Evolutionary conservation across 2,329 filamentous ascomycete species (phyloP), one percentile per base, ranked within the genome.

Genomic region (Celoporthe dispersa): DNA sequence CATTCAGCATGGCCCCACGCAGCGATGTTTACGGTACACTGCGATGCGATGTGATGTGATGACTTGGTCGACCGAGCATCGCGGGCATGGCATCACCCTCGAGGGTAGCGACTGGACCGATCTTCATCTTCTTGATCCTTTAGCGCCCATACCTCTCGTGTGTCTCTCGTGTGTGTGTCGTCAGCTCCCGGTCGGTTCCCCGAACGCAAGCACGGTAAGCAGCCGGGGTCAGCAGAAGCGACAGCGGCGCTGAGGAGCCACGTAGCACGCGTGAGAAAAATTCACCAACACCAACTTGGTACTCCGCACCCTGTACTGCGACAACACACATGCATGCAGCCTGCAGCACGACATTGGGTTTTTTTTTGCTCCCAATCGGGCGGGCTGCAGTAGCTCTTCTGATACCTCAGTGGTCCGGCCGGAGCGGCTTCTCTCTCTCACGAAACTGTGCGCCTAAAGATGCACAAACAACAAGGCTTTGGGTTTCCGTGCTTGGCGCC

Each of bases 211-310:
- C 35, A 28, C 22, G 28, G 41, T n/a, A 53, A 48, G 28, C 41
- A 41, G 48, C 51, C 53, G 22, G 62, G 65, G 57, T 64, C 63
- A 63, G 44, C 62, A 70, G 41, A 72, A 72, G 61, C 62, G 70
- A 68, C 65, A 6, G 31, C 60, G 39, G 53, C n/a, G 70, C 63
- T 72, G 67, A 68, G 65, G 70, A 72, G 70, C 70, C 70, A 72
- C 70, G 70, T 72, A 72, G 70, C 70, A 61, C 62, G 66, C 70
- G 28, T 67, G 35, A n/a, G 31, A n/a, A 51, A 64, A 71, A 11
- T 51, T n/a, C 16, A 64, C 62, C 62, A 31, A 39, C 37, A 44
- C n/a, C 25, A 41, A 25, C 60, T 44, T n/a, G 35, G 6, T 28
- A 63, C 39, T 41, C 33, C 39, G 25, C 33, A 63, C n/a, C 19